Conservation (phyloP, 1,284 basidiomycete genomes). For the Trametes sp. region DNA sequence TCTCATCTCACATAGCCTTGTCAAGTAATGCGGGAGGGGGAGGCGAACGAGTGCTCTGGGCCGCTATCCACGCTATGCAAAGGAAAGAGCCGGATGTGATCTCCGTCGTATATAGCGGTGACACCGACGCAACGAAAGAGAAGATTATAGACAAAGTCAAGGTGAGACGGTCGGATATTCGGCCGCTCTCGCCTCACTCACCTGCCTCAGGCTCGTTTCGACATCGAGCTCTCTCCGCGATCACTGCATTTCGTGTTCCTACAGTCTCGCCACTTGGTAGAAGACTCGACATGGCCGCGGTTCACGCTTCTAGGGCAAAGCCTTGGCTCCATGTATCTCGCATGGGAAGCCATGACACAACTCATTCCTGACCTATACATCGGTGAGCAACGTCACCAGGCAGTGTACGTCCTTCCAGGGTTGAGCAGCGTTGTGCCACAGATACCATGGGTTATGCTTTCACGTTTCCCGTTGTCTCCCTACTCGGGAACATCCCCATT, state of each 20-base stretch:
- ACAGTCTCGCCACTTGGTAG: slow-evolving; percentile 73
- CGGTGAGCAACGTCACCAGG: slow-evolving; percentile 53
- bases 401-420: not conserved
- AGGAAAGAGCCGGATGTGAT: slow-evolving; percentile 73
- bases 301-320: slow-evolving; percentile 95
- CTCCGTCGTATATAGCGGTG: slow-evolving; percentile 93
- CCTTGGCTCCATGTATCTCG: slow-evolving; percentile 85
- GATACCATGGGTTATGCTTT: slow-evolving; percentile 99
- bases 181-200: not conserved
- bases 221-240: slow-evolving; percentile 72
- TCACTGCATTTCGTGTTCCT: slow-evolving; percentile 85
- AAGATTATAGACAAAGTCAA: slow-evolving; percentile 86
- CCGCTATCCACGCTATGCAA: slow-evolving; percentile 86
- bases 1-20: slow-evolving; percentile 48
- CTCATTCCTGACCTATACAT: slow-evolving; percentile 91
- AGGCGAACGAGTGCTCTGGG: slow-evolving; percentile 96
- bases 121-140: slow-evolving; percentile 80
- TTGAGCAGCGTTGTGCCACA: slow-evolving; percentile 41
- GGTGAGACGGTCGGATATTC: slow-evolving; percentile 50
- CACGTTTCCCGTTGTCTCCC: slow-evolving; percentile 81
- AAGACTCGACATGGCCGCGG: slow-evolving; percentile 84
- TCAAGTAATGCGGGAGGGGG: slow-evolving; percentile 95
- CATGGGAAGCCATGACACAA: slow-evolving; percentile 78
- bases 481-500: slow-evolving; percentile 72
- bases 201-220: slow-evolving; percentile 75